These are phyloP conservation scores for Clathrus columnatus DNA, from an alignment of 768 basidiomycete genomes.

Conservation along the genomic window DNA sequence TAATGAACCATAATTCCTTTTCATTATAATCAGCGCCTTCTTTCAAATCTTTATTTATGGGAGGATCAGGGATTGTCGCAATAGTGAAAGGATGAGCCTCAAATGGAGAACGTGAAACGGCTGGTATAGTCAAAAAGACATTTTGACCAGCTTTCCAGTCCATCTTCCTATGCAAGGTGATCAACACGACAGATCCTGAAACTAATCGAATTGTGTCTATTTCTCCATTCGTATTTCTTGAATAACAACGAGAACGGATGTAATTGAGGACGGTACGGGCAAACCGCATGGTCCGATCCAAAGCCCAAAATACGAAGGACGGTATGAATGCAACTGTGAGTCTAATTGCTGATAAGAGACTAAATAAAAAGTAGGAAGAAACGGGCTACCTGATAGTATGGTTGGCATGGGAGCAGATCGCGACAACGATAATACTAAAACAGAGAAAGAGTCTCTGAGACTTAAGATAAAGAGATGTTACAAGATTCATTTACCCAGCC, in stretches of 20 bases:
- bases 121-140: slow-evolving; percentile 38
- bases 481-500: slow-evolving; percentile 27
- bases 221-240: not conserved
- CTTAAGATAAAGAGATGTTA: not conserved
- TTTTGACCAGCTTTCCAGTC: slow-evolving; percentile 43
- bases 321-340: not conserved
- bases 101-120: slow-evolving; percentile 33
- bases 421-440: not conserved
- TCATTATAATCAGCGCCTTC: slow-evolving; percentile 28
- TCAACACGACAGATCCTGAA: slow-evolving; percentile 19
- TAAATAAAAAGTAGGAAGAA: not conserved
- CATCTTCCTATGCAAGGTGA: slow-evolving; percentile 31
- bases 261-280: not conserved
- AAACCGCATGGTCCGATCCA: slow-evolving; percentile 8
- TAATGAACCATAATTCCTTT: slow-evolving; percentile 27
- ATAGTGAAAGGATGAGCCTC: slow-evolving; percentile 48
- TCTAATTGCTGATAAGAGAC: not conserved
- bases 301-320: slow-evolving; percentile 9
- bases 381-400: not conserved
- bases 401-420: not conserved
- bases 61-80: slow-evolving; percentile 28
- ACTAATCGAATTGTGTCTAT: not conserved
- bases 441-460: not conserved
- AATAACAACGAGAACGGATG: not conserved
- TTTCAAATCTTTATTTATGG: slow-evolving; percentile 1